Conservation (phyloP, 2,329 filamentous ascomycete species). For the Fusarium nygamai region DNA sequence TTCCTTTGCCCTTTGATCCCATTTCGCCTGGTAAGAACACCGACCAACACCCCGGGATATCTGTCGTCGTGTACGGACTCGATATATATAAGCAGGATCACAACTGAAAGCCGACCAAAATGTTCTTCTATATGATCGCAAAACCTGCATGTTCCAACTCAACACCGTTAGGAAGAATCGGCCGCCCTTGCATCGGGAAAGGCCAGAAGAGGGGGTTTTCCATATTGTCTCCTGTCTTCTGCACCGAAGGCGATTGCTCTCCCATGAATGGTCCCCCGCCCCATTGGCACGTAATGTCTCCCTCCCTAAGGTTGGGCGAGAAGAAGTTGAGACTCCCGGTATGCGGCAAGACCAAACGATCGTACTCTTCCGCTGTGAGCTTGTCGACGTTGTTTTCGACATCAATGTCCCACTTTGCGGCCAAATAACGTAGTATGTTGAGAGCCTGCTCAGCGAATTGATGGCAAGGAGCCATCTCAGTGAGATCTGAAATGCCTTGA, state of each 20-base stretch:
- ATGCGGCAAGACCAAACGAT: slow-evolving; percentile 56
- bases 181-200: slow-evolving; percentile 68
- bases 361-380: slow-evolving; percentile 50
- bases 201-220: slow-evolving; percentile 70
- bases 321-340: slow-evolving; percentile 68
- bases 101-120: background rate
- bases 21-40: slow-evolving; percentile 17
- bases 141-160: slow-evolving; percentile 64
- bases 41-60: background rate
- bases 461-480: slow-evolving; percentile 70
- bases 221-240: slow-evolving; percentile 49
- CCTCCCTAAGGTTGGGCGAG: slow-evolving; percentile 58
- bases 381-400: slow-evolving; percentile 54
- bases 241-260: slow-evolving; percentile 23
- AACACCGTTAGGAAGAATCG: slow-evolving; percentile 60
- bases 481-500: slow-evolving; percentile 66
- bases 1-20: background rate
- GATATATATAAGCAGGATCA: background rate
- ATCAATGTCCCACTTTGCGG: slow-evolving; percentile 67
- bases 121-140: slow-evolving; percentile 42
- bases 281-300: slow-evolving; percentile 62
- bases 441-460: slow-evolving; percentile 69
- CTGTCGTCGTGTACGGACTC: background rate
- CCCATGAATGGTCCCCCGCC: slow-evolving; percentile 41
- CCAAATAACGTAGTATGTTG: slow-evolving; percentile 67